A percentile compares a stretch with the other conserved stretches of the same genome.
These are phyloP conservation scores for Hymenoscyphus salicellus DNA, from an alignment of 2,329 filamentous ascomycete genomes.

Conservation along the genomic window DNA sequence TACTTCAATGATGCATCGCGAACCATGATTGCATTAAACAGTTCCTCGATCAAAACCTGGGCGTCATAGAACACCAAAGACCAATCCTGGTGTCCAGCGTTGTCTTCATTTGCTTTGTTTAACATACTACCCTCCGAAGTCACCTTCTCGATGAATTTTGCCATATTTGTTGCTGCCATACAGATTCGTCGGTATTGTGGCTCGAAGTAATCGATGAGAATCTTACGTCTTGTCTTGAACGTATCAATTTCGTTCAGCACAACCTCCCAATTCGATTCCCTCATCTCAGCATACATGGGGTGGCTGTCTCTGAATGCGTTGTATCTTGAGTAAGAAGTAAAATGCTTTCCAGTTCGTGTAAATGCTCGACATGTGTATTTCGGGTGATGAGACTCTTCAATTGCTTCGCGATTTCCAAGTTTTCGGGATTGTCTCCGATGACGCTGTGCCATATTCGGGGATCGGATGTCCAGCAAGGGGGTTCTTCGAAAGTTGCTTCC, in stretches of 20 bases:
- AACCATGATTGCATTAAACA: neutral
- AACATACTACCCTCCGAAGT: neutral
- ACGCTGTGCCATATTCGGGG: neutral
- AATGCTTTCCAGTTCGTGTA: neutral
- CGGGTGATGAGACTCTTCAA: neutral
- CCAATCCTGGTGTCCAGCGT: neutral
- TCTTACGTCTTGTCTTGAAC: neutral
- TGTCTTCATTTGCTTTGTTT: too few relatives aligned
- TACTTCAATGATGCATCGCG: neutral
- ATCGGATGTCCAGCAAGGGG: neutral
- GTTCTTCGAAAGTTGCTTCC: neutral
- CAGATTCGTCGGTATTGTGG: neutral
- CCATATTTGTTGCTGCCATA: neutral
- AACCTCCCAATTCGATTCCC: neutral
- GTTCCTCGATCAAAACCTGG: neutral
- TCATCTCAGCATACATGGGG: neutral
- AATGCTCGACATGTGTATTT: neutral
- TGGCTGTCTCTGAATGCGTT: neutral
- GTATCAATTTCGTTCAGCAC: neutral
- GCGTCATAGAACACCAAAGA: neutral
- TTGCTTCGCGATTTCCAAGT: neutral
- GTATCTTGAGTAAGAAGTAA: neutral
- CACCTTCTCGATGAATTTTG: neutral
- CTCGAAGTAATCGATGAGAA: neutral
- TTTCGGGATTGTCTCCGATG: neutral